Percentiles rank a stretch among this genome's conserved stretches.
Evolutionary conservation across 192 early-diverging fungal species (phyloP).

Genomic region (Physocladia obscura): DNA sequence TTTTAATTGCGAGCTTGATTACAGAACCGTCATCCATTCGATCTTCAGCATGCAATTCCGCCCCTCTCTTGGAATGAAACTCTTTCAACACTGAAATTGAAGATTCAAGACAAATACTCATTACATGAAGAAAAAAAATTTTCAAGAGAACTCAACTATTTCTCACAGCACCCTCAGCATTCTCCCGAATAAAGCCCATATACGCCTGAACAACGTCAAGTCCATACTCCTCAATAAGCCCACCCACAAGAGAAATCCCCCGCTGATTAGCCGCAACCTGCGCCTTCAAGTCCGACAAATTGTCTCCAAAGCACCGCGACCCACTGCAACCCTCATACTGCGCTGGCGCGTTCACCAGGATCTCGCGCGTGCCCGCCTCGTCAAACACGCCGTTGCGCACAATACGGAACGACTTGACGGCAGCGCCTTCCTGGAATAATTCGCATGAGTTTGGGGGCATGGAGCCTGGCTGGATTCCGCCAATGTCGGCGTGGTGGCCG

Average conservation of each 20-base stretch:
- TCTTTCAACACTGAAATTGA: constrained; percentile 59
- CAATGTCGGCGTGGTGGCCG: constrained; percentile 73
- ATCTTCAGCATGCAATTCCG: constrained; percentile 54
- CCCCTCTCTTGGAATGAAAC: constrained; percentile 46
- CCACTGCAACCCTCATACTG: constrained; percentile 82
- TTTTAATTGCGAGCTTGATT: constrained; percentile 73
- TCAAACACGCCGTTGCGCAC: constrained; percentile 83
- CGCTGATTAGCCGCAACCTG: constrained; percentile 96
- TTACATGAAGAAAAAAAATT: not conserved
- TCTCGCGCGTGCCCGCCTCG: constrained; percentile 70
- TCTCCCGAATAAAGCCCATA: constrained; percentile 87
- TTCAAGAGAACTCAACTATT: constrained; percentile 19
- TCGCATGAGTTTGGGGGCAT: constrained; percentile 95
- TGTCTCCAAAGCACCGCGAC: constrained; percentile 85
- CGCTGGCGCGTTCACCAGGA: constrained; percentile 79
- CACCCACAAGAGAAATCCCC: constrained; percentile 80
- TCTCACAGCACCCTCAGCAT: constrained; percentile 84
- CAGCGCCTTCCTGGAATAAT: constrained; percentile 93
- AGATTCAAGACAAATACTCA: no score
- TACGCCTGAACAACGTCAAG: constrained; percentile 90
- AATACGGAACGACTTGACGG: constrained; percentile 83
- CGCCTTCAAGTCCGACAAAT: constrained; percentile 91
- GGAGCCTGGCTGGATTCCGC: constrained; percentile 52
- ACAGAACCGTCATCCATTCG: constrained; percentile 92
- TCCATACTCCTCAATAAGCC: constrained; percentile 81